Percentiles rank a stretch among this genome's conserved stretches.
Conservation (phyloP, 23 red algal species). For the Gracilaria vermiculophylla region DNA sequence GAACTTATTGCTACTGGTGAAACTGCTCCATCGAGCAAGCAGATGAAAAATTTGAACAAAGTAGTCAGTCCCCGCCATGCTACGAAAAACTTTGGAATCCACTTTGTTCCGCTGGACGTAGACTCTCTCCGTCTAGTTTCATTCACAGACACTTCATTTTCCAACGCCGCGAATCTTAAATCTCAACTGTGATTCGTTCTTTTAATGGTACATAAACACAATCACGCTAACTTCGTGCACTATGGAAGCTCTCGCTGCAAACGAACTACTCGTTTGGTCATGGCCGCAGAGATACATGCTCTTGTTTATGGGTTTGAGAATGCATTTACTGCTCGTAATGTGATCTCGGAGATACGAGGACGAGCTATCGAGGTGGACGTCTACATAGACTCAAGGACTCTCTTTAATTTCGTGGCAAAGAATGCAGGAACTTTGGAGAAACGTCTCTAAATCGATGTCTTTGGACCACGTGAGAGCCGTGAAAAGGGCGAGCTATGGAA, state of each 20-base stretch:
- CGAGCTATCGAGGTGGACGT: background rate
- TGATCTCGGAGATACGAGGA: background rate
- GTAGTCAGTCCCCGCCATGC: background rate
- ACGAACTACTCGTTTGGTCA: conserved; percentile 28
- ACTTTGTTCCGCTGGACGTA: background rate
- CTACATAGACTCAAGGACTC: background rate
- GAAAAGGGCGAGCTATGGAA: background rate
- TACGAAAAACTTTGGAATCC: background rate
- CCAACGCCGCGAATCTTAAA: background rate
- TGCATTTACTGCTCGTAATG: background rate
- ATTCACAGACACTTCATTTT: conserved; percentile 5
- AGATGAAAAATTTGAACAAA: background rate
- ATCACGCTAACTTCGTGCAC: conserved; percentile 7
- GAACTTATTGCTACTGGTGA: background rate
- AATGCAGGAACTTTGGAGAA: conserved; percentile 1
- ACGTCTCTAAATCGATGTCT: conserved; percentile 4
- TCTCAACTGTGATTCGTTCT: conserved; percentile 40
- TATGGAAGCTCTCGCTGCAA: conserved; percentile 23
- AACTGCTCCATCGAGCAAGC: background rate
- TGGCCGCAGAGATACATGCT: conserved; percentile 47
- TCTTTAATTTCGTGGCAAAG: conserved; percentile 7
- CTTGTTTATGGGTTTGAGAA: conserved; percentile 32
- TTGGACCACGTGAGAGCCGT: background rate
- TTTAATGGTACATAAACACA: background rate
- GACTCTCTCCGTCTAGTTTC: background rate